phyloP scores from a whole-genome alignment of 2,329 filamentous ascomycete genomes.

The Exophiala phaeomuriformis region DNA sequence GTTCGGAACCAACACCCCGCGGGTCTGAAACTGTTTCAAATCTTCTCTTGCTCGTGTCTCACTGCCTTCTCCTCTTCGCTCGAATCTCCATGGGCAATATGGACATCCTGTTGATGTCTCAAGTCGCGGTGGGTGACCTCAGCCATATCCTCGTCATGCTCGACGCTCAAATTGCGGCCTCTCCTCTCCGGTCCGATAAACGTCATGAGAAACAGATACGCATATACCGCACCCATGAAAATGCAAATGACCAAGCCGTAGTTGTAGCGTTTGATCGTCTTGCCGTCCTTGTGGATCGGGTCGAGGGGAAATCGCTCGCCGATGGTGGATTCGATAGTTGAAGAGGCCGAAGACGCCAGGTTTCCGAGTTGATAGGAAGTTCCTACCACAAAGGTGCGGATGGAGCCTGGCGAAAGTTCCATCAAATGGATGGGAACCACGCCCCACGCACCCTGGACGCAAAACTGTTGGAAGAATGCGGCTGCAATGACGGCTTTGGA shows the following conservation, averaged over 20 bases:
- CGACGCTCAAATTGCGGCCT: constrained; percentile 42
- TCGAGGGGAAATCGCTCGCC: constrained; percentile 68
- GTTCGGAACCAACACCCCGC: too few relatives aligned
- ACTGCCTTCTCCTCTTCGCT: constrained; percentile 23
- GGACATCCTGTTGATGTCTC: constrained; percentile 10
- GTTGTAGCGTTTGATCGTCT: constrained; percentile 49
- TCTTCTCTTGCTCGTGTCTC: constrained; percentile 10
- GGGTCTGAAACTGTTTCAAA: constrained; percentile 4
- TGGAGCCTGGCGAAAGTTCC: constrained; percentile 54
- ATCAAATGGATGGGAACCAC: constrained; percentile 64
- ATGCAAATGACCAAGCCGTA: constrained; percentile 84
- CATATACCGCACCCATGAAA: constrained; percentile 79
- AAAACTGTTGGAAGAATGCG: constrained; percentile 78
- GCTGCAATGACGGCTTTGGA: constrained; percentile 62
- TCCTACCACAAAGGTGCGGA: constrained; percentile 58
- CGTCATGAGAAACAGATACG: constrained; percentile 49
- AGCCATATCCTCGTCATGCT: constrained; percentile 42
- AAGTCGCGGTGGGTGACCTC: constrained; percentile 31
- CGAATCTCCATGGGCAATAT: constrained; percentile 8
- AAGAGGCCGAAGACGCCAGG: constrained; percentile 54
- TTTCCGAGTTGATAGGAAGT: constrained; percentile 59
- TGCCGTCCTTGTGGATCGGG: constrained; percentile 38
- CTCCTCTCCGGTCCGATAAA: constrained; percentile 44
- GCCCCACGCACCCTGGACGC: constrained; percentile 69
- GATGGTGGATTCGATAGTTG: constrained; percentile 68